Evolutionary conservation across 2,329 filamentous ascomycete species (phyloP), one percentile per base, ranked within the genome.

Genomic region (Talaromyces verruculosus): DNA sequence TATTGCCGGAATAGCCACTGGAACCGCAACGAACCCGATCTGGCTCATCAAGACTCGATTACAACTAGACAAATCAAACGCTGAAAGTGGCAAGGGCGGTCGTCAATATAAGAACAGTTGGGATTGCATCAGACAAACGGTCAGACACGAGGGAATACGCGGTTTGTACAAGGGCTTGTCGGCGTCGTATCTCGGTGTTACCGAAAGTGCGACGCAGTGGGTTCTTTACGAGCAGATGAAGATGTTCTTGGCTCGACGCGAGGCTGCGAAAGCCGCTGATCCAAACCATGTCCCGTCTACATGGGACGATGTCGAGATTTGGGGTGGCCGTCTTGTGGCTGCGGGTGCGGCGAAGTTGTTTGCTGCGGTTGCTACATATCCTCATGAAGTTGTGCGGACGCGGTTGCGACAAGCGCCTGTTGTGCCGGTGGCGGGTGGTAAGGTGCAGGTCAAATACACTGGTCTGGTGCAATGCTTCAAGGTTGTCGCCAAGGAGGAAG

Each of bases 41-140:
- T 98, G 93, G 93, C 86, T 98, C 69, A 88, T 98, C 75, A 98
- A 98, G 84, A 98, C 93, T 47, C 85, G 93, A 37, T 77, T 98
- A 71, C 93, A 98, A 80, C 86, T 98, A 39, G 93, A 98, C 81
- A 96, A 93, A 82, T 91, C 91, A 74, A 86, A 88, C 62, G 90
- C 89, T 17, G 85, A 87, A 71, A 80, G 81, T 67, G 85, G 68
- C 82, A 84, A 67, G 63, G 61, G 65, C 17, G 82, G 83, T 61
- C 84, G 93, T 62, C 88, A 88, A 73, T 97, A 98, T 79, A 88
- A 88, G 76, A 97, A 97, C 77, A 93, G 91, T 69, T 85, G 89
- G 78, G 93, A 98, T 78, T 98, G 93, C 77, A 88, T 93, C 65
- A 87, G 87, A 70, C 91, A 97, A 81, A 91, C 93, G 0, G 75